Base-by-base conservation (phyloP, 768 basidiomycete genomes). In the Pleurotus cornucopiae region DNA sequence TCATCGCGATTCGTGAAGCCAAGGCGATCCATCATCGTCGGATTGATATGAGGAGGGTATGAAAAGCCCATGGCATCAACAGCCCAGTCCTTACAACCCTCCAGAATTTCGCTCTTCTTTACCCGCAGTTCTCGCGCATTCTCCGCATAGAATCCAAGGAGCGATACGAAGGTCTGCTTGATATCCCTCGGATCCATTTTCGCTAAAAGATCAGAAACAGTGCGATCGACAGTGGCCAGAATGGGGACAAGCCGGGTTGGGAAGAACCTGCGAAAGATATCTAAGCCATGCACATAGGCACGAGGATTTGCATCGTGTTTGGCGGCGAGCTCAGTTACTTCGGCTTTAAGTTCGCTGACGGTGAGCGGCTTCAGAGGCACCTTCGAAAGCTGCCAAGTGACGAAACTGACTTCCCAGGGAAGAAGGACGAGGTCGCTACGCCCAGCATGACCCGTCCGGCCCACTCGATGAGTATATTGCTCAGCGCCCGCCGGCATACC, bases 391-490 rank as follows among this genome's bases (percentile, higher is more conserved):
- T 84, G 74, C 71, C 77, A 77, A 7, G 76, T 75, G 58, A 88
- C 71, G 66, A 87, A 95, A 13, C 78, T 80, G 39, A 77, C 69
- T 66, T 98, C 94, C 80, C 86, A 93, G 11, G 89, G 88, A 13
- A 88, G 73, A 37, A 94, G 75, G 26, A 95, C 77, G 39, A 94
- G 69, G 69, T 97, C 94, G 2, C 89, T 91, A 52, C 66, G 67
- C 6, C 77, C 76, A 2, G 82, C 88, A 60, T 92, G 84, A 21
- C 89, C 92, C 0, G 93, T 92, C 54, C 93, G 80, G 3, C 90
- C 89, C 44, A 96, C 83, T 56, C 94, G 88, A 62, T 94, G 91
- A 49, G 93, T 75, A 66, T 97, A 96, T 61, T 86, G 81, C 18
- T 92, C 87, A 9, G 80, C 69, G 1, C 46, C 43, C 5, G 71